A percentile compares a stretch with the other conserved stretches of the same genome.
These are phyloP conservation scores for Metarhizium humberi DNA, from an alignment of 2,329 filamentous ascomycete species.

Conservation along the genomic window DNA sequence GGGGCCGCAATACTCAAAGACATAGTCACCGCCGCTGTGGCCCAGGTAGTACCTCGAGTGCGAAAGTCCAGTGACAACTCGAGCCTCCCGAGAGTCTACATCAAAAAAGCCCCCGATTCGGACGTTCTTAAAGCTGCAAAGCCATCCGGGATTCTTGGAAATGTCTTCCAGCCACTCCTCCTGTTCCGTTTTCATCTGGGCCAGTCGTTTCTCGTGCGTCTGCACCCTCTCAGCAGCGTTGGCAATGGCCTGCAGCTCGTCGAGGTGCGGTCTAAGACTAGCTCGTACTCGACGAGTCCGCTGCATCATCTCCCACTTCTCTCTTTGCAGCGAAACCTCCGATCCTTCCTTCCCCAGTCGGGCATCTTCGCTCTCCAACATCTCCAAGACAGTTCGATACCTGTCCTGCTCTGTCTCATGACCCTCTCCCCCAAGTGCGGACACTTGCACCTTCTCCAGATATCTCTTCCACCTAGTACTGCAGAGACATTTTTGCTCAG, in stretches of 20 bases:
- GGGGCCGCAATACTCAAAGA: conserved; percentile 14
- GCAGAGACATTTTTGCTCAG: background rate
- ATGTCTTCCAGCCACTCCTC: background rate
- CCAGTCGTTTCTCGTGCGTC: background rate
- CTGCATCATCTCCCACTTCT: background rate
- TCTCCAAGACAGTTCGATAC: conserved; percentile 1
- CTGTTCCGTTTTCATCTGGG: background rate
- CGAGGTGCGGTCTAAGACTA: background rate
- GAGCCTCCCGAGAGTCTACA: background rate
- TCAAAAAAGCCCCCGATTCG: background rate
- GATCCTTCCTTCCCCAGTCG: background rate
- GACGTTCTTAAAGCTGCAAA: background rate
- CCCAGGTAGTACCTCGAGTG: conserved; percentile 15
- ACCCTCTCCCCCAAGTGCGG: background rate
- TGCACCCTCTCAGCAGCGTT: background rate
- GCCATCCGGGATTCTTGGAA: background rate
- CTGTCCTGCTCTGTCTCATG: conserved; percentile 4
- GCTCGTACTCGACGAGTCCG: background rate
- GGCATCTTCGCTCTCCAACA: background rate
- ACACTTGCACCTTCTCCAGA: background rate
- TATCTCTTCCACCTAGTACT: background rate
- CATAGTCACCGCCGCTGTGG: conserved; percentile 14
- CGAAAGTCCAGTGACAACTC: background rate
- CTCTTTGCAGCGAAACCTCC: background rate
- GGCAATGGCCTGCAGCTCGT: background rate